Base-by-base conservation (phyloP, 169 alveolate genomes). In the Plasmodium coatneyi region DNA sequence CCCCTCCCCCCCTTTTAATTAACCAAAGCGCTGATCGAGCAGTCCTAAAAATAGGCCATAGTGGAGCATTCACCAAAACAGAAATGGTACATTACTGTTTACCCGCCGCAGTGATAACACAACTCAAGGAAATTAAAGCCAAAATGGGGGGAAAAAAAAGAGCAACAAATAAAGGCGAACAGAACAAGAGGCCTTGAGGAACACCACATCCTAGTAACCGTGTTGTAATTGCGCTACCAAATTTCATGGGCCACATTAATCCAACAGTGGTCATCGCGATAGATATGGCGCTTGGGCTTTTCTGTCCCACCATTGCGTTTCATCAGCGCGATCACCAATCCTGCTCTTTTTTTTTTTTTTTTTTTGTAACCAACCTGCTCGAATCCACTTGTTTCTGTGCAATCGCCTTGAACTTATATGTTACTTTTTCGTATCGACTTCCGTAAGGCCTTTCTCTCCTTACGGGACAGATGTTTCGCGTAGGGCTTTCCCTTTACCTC, bases 381-480 rank as follows among this genome's bases (percentile, higher is more conserved):
- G 36, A 5, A 32, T 25, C 25, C 32, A 60, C n/a, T 19, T 4
- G 34, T 6, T 60, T 3, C 74, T 60, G 25, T 60, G 74, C 1
- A 60, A 60, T 60, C 10, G 25, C 36, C 36, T 60, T 4, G 28
- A 46, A 70, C 46, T 78, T 34, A 76, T 56, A 72, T 71, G n/a
- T 86, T 86, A 14, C 70, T 60, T 39, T 86, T 86, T n/a, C 70
- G 78, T 14, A 76, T 7, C 28, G 86, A 49, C 49, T 86, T 86
- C 70, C 79, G 78, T 49, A 86, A 34, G 41, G 78, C 66, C 34
- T 86, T 86, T 76, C 36, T 74, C 80, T 86, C 93, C 70, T 86
- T 86, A 28, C 93, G 36, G n/a, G 93, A 76, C 46, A 86, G 32
- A 34, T 78, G 79, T 22, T 78, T 76, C 71, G 32, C 54, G 19